Conservation (phyloP, 1,284 basidiomycete species). For the Irpex rosettiformis region DNA sequence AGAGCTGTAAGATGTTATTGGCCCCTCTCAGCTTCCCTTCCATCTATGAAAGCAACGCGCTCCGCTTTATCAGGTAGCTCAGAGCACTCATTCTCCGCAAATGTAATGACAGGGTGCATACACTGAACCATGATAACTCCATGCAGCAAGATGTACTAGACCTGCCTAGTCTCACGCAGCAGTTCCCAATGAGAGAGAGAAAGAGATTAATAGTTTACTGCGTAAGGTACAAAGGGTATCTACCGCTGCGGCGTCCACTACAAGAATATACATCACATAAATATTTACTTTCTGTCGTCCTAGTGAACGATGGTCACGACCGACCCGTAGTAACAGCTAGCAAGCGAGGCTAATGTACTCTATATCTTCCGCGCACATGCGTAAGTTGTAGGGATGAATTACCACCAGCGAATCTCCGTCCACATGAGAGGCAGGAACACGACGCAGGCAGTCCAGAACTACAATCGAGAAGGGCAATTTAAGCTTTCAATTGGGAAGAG, state of each 20-base stretch:
- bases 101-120: too few relatives aligned
- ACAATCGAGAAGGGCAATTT: slow-evolving; percentile 7
- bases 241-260: background rate
- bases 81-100: too few relatives aligned
- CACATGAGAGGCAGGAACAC: slow-evolving; percentile 85
- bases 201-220: background rate
- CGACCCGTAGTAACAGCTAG: too few relatives aligned
- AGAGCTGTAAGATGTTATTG: too few relatives aligned
- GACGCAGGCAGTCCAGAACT: slow-evolving; percentile 87
- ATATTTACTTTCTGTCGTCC: background rate
- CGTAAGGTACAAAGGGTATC: background rate
- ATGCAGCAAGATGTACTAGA: too few relatives aligned
- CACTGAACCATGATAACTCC: too few relatives aligned
- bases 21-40: too few relatives aligned
- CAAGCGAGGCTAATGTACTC: background rate
- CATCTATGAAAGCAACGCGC: too few relatives aligned
- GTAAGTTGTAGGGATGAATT: background rate
- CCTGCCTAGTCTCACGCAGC: too few relatives aligned
- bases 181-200: too few relatives aligned
- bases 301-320: background rate
- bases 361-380: background rate
- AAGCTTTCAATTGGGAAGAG: background rate
- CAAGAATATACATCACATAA: background rate
- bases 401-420: slow-evolving; percentile 72
- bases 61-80: too few relatives aligned